phyloP scores from a whole-genome alignment of 1,139 yeast species.

The Saccharomyces uvarum region DNA sequence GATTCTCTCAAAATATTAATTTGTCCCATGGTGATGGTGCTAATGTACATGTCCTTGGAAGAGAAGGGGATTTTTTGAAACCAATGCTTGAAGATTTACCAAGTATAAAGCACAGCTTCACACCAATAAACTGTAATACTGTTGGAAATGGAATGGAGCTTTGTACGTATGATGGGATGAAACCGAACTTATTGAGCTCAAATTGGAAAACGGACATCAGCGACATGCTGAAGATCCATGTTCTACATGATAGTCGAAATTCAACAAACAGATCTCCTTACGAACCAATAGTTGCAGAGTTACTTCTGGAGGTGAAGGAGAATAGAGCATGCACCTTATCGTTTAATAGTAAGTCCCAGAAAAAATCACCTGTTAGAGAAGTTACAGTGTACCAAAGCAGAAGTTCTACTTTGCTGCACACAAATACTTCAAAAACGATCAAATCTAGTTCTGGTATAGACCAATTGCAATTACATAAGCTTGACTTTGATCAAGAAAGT shows the following conservation, averaged over 20 bases:
- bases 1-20: constrained; percentile 56
- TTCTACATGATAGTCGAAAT: constrained; percentile 42
- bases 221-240: constrained; percentile 43
- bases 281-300: constrained; percentile 60
- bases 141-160: constrained; percentile 42
- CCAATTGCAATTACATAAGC: constrained; percentile 52
- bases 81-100: constrained; percentile 53
- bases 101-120: constrained; percentile 40
- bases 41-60: constrained; percentile 44
- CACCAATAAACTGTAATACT: constrained; percentile 34
- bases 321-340: constrained; percentile 56
- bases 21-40: constrained; percentile 33
- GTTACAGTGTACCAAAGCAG: constrained; percentile 44
- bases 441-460: constrained; percentile 57
- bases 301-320: constrained; percentile 50
- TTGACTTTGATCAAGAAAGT: constrained; percentile 46
- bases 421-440: constrained; percentile 42
- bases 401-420: constrained; percentile 30
- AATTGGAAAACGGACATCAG: constrained; percentile 28
- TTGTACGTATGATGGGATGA: constrained; percentile 46
- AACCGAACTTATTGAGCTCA: constrained; percentile 48
- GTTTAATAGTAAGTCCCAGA: constrained; percentile 43
- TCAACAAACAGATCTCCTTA: constrained; percentile 41
- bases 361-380: constrained; percentile 53
- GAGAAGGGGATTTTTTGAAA: constrained; percentile 39